These are phyloP conservation scores for Fusarium penzigii DNA, from an alignment of 2,329 filamentous ascomycete species.

Conservation along the genomic window DNA sequence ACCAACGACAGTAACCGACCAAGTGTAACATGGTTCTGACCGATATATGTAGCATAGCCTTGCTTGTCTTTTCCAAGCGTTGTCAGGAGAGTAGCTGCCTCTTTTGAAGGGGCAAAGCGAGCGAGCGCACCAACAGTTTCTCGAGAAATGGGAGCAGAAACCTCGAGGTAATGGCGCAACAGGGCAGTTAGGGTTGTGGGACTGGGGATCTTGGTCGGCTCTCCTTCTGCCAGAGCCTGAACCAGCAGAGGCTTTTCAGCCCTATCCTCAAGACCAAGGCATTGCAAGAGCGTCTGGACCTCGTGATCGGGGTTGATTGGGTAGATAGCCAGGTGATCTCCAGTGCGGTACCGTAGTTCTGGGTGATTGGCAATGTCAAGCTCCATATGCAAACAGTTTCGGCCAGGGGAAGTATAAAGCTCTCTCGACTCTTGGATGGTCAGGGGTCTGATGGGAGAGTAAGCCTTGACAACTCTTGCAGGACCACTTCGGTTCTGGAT, in stretches of 20 bases:
- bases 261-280: conserved; percentile 25
- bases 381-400: conserved; percentile 39
- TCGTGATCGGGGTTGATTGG: conserved; percentile 41
- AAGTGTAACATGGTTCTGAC: conserved; percentile 28
- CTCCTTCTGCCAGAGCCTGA: conserved; percentile 20
- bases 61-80: conserved; percentile 21
- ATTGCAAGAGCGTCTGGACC: conserved; percentile 30
- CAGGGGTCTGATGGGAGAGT: conserved; percentile 20
- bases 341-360: conserved; percentile 39
- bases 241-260: conserved; percentile 27
- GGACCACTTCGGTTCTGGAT: conserved; percentile 20
- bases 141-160: conserved; percentile 37
- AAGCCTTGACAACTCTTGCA: conserved; percentile 21
- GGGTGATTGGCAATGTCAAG: conserved; percentile 34
- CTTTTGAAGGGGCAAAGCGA: conserved; percentile 54
- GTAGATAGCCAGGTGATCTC: conserved; percentile 43
- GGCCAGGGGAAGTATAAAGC: conserved; percentile 18
- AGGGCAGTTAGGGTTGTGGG: conserved; percentile 40
- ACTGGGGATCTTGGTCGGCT: conserved; percentile 34
- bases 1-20: conserved; percentile 24
- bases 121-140: conserved; percentile 37
- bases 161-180: conserved; percentile 48
- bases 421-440: conserved; percentile 16
- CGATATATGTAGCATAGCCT: conserved; percentile 18
- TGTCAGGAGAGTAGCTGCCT: conserved; percentile 34